Base-by-base conservation (phyloP, 1,139 yeast species). In the Suhomyces chickasaworum region DNA sequence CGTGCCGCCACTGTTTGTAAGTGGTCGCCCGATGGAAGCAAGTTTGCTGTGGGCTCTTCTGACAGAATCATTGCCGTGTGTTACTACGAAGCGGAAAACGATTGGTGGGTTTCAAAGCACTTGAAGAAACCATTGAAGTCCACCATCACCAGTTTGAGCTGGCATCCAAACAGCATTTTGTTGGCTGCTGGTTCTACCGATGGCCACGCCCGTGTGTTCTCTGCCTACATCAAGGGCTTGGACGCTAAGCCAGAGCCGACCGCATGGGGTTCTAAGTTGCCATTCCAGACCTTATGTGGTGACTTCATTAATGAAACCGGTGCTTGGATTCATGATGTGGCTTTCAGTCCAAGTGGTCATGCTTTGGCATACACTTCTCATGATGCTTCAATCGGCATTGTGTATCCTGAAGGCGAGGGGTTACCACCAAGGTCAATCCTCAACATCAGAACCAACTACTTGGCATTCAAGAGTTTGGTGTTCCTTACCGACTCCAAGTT, bases 101-200 rank as follows among this genome's bases (percentile, higher is more conserved):
- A 95, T 65, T 95, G 99, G 99, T 95, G 99, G 99, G 91, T 93
- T 44, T 89, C 98, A 17, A 93, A 91, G 69, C 99, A 93, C 70
- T 82, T 95, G 69, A 90, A 90, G 75, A 89, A 89, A 68, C 97
- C 97, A 15, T 77, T 91, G 57, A 86, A 87, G 63, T 88, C 97
- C 9, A 89, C 98, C 36, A 80, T 93, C 56, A 78, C 93, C 55
- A 78, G 88, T 37, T 77, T 93, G 45, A 86, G 86, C 51, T 95
- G 99, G 99, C 99, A 95, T 65, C 93, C 91, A 49, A 95, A 95
- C 67, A 86, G 86, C 56, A 95, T 93, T 16, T 74, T 95, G 51
- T 74, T 95, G 53, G 95, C 96, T 3, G 78, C 88, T 43, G 99
- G 98, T 13, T 90, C 97, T 21, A 88, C 97, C 15, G 98, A 95